Percentiles rank a stretch among this genome's conserved stretches.
phyloP scores from a whole-genome alignment of 495 filamentous ascomycete species.

The Neurospora intermedia region DNA sequence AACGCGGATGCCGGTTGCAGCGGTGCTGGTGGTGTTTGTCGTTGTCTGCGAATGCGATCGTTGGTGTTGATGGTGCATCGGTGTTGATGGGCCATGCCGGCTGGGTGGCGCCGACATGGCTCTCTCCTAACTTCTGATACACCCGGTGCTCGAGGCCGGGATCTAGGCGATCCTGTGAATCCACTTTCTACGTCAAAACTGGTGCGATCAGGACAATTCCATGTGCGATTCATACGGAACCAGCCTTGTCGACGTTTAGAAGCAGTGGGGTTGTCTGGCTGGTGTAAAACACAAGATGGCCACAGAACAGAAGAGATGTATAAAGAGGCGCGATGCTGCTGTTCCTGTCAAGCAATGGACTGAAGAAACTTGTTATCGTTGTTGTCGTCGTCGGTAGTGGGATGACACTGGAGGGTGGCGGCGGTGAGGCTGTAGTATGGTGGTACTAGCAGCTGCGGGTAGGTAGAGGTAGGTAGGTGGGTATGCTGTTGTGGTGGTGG shows the following conservation, averaged over 20 bases:
- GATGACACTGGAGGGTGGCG: background rate
- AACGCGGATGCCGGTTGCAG: slow-evolving; percentile 32
- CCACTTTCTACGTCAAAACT: slow-evolving; percentile 14
- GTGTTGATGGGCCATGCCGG: slow-evolving; percentile 26
- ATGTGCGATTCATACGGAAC: slow-evolving; percentile 22
- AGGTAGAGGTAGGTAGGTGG: background rate
- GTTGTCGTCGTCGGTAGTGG: background rate
- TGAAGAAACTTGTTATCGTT: background rate
- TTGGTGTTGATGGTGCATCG: slow-evolving; percentile 48
- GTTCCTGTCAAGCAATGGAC: background rate
- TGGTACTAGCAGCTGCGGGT: background rate
- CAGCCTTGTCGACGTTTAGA: slow-evolving; percentile 2
- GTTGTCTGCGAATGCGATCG: slow-evolving; percentile 41
- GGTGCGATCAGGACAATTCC: slow-evolving; percentile 22
- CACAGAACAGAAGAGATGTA: background rate
- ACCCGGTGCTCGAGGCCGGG: slow-evolving; percentile 20
- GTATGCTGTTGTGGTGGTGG: background rate
- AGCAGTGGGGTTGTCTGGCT: background rate
- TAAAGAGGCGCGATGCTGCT: background rate
- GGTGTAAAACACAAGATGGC: background rate
- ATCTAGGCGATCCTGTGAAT: slow-evolving; percentile 13
- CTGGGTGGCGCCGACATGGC: slow-evolving; percentile 27
- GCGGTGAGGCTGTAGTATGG: background rate
- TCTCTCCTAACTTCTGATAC: slow-evolving; percentile 12
- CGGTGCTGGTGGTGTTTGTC: slow-evolving; percentile 25